Percentiles rank a stretch among this genome's conserved stretches.
These are phyloP conservation scores for Trichoderma endophyticum DNA, from an alignment of 2,329 filamentous ascomycete species.

Conservation along the genomic window DNA sequence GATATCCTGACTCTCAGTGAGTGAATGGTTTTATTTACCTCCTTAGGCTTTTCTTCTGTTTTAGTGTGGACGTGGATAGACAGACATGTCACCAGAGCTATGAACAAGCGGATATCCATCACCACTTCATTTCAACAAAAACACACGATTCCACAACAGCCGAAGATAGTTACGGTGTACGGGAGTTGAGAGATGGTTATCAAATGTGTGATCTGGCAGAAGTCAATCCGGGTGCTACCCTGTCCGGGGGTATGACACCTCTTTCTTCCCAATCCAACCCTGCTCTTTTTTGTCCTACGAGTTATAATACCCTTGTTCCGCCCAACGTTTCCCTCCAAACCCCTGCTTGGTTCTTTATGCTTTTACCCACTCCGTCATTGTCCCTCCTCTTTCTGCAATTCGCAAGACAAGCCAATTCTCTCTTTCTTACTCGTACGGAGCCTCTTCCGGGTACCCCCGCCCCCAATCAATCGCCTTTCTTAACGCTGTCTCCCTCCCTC, in stretches of 20 bases:
- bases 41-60: too few species aligned
- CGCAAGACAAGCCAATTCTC: background rate
- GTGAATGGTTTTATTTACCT: background rate
- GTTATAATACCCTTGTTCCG: background rate
- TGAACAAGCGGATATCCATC: background rate
- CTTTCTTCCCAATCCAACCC: background rate
- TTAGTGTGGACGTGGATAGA: background rate
- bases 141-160: background rate
- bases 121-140: background rate
- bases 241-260: background rate
- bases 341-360: background rate
- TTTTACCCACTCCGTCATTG: background rate
- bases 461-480: background rate
- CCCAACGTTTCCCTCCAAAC: background rate
- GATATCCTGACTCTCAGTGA: background rate
- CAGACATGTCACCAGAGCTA: background rate
- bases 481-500: background rate
- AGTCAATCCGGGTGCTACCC: background rate
- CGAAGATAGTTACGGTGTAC: background rate
- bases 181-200: background rate
- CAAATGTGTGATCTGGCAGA: slow-evolving; percentile 3
- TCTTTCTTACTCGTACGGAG: background rate
- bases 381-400: background rate
- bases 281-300: background rate
- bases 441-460: background rate